Percentiles rank a stretch among this genome's conserved stretches.
phyloP scores from a whole-genome alignment of 441 rosid genomes.

The Gossypium laxum region DNA sequence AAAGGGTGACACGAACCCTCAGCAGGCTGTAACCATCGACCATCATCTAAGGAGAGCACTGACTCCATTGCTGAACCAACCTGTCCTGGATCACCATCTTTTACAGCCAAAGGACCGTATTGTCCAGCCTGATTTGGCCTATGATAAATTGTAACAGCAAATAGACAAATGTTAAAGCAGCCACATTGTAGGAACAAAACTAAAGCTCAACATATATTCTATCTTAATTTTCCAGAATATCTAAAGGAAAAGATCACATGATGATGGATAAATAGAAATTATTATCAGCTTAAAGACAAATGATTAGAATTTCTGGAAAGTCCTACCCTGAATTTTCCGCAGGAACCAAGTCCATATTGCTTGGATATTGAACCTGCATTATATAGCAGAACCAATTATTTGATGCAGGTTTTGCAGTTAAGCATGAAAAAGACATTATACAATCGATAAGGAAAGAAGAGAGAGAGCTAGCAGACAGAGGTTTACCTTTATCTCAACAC shows the following conservation, averaged over 20 bases:
- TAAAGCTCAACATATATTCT: neutral
- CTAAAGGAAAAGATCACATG: neutral
- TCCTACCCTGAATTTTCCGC: conserved; percentile 41
- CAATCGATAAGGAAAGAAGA: neutral
- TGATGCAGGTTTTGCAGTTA: conserved; percentile 4
- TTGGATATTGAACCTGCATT: conserved; percentile 82
- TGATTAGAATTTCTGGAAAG: neutral
- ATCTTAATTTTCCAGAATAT: neutral
- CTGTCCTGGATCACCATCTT: conserved; percentile 35
- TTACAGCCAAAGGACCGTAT: conserved; percentile 27
- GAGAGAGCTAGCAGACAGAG: neutral
- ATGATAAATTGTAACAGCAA: conserved; percentile 22
- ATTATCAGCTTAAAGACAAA: neutral
- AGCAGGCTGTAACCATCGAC: conserved; percentile 57
- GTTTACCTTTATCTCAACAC: conserved; percentile 55
- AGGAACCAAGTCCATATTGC: conserved; percentile 42
- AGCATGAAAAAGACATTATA: conserved; percentile 3
- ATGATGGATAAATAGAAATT: neutral
- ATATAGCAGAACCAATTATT: conserved; percentile 19
- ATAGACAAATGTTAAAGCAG: conserved; percentile 21
- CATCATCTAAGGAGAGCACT: conserved; percentile 87
- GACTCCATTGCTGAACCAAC: conserved; percentile 53
- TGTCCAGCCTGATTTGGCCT: conserved; percentile 47
- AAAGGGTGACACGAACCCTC: conserved; percentile 42
- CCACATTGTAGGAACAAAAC: conserved; percentile 11